phyloP scores from a whole-genome alignment of 176 grass and related monocot genomes.

The Oryza rufipogon region DNA sequence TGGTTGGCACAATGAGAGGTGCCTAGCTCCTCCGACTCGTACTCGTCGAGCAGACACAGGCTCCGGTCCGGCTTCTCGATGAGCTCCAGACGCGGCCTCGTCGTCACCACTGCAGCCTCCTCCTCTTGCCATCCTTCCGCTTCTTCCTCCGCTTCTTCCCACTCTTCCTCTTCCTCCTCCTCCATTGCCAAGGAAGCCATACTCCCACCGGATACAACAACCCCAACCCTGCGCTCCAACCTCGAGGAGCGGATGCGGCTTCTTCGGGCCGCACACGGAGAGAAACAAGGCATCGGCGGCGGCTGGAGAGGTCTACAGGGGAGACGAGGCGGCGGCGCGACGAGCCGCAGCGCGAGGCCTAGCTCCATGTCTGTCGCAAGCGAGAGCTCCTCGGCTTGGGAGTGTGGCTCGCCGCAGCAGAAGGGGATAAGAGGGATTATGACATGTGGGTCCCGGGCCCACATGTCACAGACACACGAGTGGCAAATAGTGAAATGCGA shows the following conservation, averaged over 20 bases:
- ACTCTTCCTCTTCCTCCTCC: slow-evolving; percentile 12
- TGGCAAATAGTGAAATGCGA: neutral
- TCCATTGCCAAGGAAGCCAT: slow-evolving; percentile 28
- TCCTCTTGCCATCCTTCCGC: neutral
- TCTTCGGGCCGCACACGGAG: neutral
- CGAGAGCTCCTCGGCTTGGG: neutral
- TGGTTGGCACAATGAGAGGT: slow-evolving; percentile 58
- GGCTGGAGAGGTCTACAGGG: neutral
- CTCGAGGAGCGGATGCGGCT: neutral
- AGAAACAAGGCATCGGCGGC: neutral
- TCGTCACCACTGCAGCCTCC: slow-evolving; percentile 2
- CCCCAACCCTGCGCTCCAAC: slow-evolving; percentile 13
- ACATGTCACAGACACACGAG: too few species aligned
- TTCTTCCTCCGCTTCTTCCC: neutral
- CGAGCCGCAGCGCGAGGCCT: slow-evolving; percentile 49
- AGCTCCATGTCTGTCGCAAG: slow-evolving; percentile 51
- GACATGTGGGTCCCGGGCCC: too few species aligned
- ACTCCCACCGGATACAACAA: slow-evolving; percentile 24
- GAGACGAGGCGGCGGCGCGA: slow-evolving; percentile 34
- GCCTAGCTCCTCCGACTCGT: slow-evolving; percentile 76
- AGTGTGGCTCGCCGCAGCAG: neutral
- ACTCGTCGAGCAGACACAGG: slow-evolving; percentile 73
- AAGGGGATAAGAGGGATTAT: slow-evolving; percentile 39
- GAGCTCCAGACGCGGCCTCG: slow-evolving; percentile 64
- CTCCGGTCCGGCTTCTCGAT: slow-evolving; percentile 85